Conservation (phyloP, 164 flowering plant species). For the Umbilicus rupestris region DNA sequence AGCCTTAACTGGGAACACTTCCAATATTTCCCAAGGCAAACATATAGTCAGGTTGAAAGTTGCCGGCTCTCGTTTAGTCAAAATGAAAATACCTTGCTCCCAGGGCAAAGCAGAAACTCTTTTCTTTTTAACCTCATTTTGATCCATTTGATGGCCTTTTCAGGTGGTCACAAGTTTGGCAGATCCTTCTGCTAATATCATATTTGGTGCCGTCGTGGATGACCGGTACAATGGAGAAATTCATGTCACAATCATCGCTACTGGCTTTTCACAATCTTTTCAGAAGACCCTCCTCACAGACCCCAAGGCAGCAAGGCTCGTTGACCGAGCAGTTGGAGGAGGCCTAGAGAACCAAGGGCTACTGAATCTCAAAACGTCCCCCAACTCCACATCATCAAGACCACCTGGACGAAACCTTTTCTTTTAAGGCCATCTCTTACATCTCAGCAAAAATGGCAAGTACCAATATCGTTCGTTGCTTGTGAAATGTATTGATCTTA, state of each 20-base stretch:
- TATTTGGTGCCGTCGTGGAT: conserved; percentile 96
- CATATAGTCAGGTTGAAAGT: neutral
- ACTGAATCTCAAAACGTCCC: conserved; percentile 24
- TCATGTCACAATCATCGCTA: conserved; percentile 89
- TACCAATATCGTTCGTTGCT: neutral
- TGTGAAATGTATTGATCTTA: neutral
- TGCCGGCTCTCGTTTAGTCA: neutral
- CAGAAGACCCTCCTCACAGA: conserved; percentile 73
- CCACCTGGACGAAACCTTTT: conserved; percentile 53
- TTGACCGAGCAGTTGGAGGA: conserved; percentile 28
- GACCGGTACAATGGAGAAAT: conserved; percentile 92
- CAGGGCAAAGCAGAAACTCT: neutral
- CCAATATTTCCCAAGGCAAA: too few relatives aligned
- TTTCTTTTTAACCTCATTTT: neutral
- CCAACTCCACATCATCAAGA: conserved; percentile 28
- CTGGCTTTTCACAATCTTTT: conserved; percentile 93
- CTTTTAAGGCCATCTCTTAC: conserved; percentile 27
- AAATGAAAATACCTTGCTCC: neutral
- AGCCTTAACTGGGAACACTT: neutral
- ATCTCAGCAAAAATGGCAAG: neutral
- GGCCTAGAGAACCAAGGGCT: conserved; percentile 38
- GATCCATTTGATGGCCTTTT: neutral
- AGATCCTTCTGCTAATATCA: conserved; percentile 97
- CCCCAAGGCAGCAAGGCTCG: conserved; percentile 56
- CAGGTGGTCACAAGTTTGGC: conserved; percentile 98